A percentile compares a stretch with the other conserved stretches of the same genome.
Conservation (phyloP, 768 basidiomycete species). For the Tephrocybe sp. region DNA sequence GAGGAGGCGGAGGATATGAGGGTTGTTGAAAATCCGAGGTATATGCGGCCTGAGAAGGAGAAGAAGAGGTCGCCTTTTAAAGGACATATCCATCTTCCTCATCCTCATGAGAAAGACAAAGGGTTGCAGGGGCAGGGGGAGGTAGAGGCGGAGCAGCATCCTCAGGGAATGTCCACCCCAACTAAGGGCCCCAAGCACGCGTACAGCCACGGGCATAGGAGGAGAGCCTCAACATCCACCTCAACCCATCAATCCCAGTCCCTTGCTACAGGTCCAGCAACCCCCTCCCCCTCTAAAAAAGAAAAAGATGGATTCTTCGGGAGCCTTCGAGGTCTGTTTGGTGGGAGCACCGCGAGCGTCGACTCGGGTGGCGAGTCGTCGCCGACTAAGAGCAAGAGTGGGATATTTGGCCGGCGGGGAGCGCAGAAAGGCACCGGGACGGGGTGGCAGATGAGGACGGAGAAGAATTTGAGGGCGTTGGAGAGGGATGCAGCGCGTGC, state of each 20-base stretch:
- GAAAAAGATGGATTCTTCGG: slow-evolving; percentile 35
- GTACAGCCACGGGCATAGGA: too few relatives aligned
- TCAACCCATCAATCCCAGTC: too few relatives aligned
- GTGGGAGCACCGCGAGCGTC: neutral
- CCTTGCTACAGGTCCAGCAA: neutral
- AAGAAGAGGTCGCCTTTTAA: neutral
- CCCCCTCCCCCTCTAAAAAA: neutral
- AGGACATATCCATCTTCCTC: neutral
- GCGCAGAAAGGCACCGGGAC: slow-evolving; percentile 3
- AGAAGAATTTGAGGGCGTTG: slow-evolving; percentile 18
- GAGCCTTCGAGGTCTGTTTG: slow-evolving; percentile 45
- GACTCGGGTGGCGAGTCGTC: neutral
- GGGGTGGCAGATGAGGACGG: slow-evolving; percentile 24
- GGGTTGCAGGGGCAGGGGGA: neutral
- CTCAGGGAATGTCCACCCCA: too few relatives aligned
- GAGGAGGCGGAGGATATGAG: slow-evolving; percentile 26
- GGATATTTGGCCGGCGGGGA: slow-evolving; percentile 1
- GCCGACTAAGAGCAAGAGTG: neutral
- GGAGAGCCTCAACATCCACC: too few relatives aligned
- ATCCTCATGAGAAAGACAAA: neutral
- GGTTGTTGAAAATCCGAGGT: slow-evolving; percentile 58
- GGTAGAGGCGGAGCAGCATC: too few relatives aligned
- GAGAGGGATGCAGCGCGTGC: neutral
- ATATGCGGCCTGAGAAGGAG: slow-evolving; percentile 20
- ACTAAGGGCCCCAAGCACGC: too few relatives aligned